Evolutionary conservation across 441 rosid species (phyloP), one percentile per base, ranked within the genome.

Genomic region (Syzygium malaccense): DNA sequence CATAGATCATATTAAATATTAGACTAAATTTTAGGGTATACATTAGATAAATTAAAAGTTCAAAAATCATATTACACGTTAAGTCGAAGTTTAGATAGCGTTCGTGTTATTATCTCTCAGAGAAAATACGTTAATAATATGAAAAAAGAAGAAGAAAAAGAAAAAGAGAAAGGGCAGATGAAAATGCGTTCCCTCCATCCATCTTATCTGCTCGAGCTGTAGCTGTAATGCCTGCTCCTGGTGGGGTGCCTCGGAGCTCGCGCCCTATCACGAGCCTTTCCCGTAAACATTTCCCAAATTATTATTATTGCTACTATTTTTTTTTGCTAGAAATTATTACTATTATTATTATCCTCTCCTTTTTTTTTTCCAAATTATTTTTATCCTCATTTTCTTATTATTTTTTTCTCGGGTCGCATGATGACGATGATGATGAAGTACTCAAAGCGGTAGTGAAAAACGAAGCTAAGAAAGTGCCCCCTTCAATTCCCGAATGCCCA

Each of bases 51-150:
- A 45, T 7, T 45, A 45, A 7, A 45, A 45, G 2, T 45, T 45
- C 2, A 45, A 0, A 45, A 0, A 45, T 45, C 48, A 7, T 1
- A 45, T 45, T 45, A 0, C 2, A 45, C 0, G 9, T 45, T 45
- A 45, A 45, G 9, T 7, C 9, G 1, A 45, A 45, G 9, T 45
- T 45, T 2, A 7, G 0, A 45, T 1, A 45, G 7, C 7, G 1
- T 45, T 45, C 9, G 48, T 45, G 48, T 45, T 45, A 45, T 45
- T 45, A 7, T 7, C 48, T 45, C 28, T 60, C 1, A 60, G 48
- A 49, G 19, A 33, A 37, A 71, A 37, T 33, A 37, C 0, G 28
- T 37, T 20, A 20, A 37, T 71, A 11, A 45, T 7, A 45, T 7
- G 80, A 5, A 37, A 19, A 71, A 13, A 19, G 2, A 28, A 57